phyloP scores from a whole-genome alignment of 1,284 basidiomycete species.

The Coniferiporia weirii region DNA sequence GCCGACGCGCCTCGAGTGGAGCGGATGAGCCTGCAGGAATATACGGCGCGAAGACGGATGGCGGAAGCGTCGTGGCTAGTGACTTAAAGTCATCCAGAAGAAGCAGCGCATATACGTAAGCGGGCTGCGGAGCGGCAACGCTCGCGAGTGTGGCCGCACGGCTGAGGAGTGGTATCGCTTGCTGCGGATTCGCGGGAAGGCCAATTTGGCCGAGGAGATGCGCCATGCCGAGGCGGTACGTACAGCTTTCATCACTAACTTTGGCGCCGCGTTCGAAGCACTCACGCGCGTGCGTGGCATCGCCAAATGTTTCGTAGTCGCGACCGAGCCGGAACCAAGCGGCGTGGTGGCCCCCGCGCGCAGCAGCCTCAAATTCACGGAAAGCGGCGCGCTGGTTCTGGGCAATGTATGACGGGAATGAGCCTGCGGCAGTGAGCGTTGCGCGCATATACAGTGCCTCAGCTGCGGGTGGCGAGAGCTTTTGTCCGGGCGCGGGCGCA shows the following conservation, averaged over 20 bases:
- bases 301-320: slow-evolving; percentile 88
- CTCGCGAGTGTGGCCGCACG: slow-evolving; percentile 74
- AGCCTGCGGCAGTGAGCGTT: slow-evolving; percentile 63
- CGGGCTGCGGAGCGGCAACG: slow-evolving; percentile 77
- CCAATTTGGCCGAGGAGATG: slow-evolving; percentile 83
- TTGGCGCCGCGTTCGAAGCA: slow-evolving; percentile 81
- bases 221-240: slow-evolving; percentile 89
- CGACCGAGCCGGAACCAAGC: slow-evolving; percentile 89
- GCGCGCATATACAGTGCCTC: slow-evolving; percentile 77
- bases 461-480: slow-evolving; percentile 45
- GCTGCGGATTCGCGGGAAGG: slow-evolving; percentile 46
- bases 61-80: slow-evolving; percentile 46
- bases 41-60: slow-evolving; percentile 47
- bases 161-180: slow-evolving; percentile 69
- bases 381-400: slow-evolving; percentile 70
- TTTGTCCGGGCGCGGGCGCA: slow-evolving; percentile 25
- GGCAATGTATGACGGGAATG: slow-evolving; percentile 53
- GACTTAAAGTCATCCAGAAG: slow-evolving; percentile 71
- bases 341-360: slow-evolving; percentile 62
- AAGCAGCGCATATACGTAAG: slow-evolving; percentile 82
- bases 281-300: slow-evolving; percentile 63
- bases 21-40: slow-evolving; percentile 41
- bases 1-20: slow-evolving; percentile 46
- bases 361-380: slow-evolving; percentile 80
- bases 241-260: slow-evolving; percentile 64